Percentiles rank a stretch among this genome's conserved stretches.
These are phyloP conservation scores for Petunia axillaris DNA, from an alignment of 257 asterid species.

Conservation along the genomic window DNA sequence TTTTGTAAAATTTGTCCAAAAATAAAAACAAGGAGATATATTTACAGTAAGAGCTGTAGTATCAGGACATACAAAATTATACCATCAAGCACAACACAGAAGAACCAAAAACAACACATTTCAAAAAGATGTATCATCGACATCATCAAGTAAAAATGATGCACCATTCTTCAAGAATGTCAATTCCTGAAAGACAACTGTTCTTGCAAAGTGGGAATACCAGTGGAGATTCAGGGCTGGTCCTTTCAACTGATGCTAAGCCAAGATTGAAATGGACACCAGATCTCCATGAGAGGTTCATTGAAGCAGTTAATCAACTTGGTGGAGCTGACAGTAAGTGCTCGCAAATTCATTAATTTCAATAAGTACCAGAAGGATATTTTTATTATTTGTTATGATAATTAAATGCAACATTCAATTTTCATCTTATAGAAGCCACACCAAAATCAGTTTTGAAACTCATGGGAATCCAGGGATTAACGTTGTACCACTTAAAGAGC, in stretches of 20 bases:
- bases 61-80: slow-evolving; percentile 44
- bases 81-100: neutral
- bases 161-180: slow-evolving; percentile 61
- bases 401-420: slow-evolving; percentile 29
- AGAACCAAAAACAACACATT: too few species aligned
- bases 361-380: slow-evolving; percentile 27
- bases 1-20: too few species aligned
- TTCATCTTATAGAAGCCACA: slow-evolving; percentile 79
- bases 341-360: slow-evolving; percentile 21
- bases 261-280: slow-evolving; percentile 96
- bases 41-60: too few species aligned
- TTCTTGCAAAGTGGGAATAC: slow-evolving; percentile 68
- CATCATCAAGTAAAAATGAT: slow-evolving; percentile 65
- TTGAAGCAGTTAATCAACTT: slow-evolving; percentile 92
- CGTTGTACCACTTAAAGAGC: slow-evolving; percentile 91
- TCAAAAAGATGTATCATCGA: slow-evolving; percentile 60
- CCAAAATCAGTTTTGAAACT: slow-evolving; percentile 97
- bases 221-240: slow-evolving; percentile 81
- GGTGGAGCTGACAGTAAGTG: slow-evolving; percentile 99
- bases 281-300: slow-evolving; percentile 84
- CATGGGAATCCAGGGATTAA: slow-evolving; percentile 92
- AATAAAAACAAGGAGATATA: too few species aligned
- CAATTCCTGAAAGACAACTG: slow-evolving; percentile 72
- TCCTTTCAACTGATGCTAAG: slow-evolving; percentile 95
- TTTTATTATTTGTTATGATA: slow-evolving; percentile 32